Conservation (phyloP, 352 stramenopile species). For the Pythium myriotylum region DNA sequence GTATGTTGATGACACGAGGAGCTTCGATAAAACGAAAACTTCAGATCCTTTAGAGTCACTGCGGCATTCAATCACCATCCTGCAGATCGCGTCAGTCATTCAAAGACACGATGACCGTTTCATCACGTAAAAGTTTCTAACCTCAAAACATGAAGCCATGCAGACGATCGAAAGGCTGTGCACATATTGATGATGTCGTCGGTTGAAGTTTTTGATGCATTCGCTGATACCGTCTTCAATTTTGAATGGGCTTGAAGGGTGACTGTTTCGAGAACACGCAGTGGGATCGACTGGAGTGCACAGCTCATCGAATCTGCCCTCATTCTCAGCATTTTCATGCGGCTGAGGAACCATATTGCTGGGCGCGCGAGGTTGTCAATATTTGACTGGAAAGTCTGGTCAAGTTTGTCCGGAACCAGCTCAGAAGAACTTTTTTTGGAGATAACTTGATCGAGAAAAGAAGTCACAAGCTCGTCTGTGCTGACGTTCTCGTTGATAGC, state of each 20-base stretch:
- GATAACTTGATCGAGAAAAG: constrained; percentile 5
- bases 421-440: background rate
- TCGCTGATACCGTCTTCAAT: constrained; percentile 49
- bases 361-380: constrained; percentile 27
- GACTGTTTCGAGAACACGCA: constrained; percentile 51
- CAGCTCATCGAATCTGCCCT: background rate
- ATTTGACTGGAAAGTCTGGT: background rate
- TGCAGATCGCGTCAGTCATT: no score
- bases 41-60: background rate
- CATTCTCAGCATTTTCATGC: constrained; percentile 15
- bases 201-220: constrained; percentile 43
- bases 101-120: background rate
- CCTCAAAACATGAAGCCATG: constrained; percentile 68
- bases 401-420: background rate
- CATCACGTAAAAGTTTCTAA: constrained; percentile 17
- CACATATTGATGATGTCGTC: constrained; percentile 59
- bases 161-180: constrained; percentile 53
- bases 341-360: constrained; percentile 24
- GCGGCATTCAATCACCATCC: constrained; percentile 3
- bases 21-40: background rate
- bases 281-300: constrained; percentile 27
- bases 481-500: constrained; percentile 9
- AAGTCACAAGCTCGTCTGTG: constrained; percentile 23
- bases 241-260: constrained; percentile 44
- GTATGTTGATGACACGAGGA: constrained; percentile 9